Evolutionary conservation across 208 protist genomes (phyloP).

Genomic region (Polymyxa betae): DNA sequence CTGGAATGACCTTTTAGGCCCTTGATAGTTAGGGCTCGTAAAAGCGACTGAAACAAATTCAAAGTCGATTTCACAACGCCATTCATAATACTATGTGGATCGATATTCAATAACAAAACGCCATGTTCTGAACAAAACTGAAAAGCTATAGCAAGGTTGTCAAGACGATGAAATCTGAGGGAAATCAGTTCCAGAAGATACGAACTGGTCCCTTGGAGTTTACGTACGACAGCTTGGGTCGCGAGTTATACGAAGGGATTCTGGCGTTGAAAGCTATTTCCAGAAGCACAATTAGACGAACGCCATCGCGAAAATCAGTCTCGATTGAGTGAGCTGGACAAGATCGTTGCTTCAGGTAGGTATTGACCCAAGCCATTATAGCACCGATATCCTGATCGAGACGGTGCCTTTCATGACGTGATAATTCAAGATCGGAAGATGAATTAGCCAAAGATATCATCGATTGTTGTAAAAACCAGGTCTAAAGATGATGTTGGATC

Average conservation of each 20-base stretch:
- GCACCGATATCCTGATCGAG: constrained; percentile 23
- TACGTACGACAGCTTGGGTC: neutral
- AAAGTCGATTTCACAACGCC: neutral
- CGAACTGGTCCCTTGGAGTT: neutral
- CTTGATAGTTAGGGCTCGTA: constrained; percentile 14
- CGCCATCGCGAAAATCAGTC: constrained; percentile 34
- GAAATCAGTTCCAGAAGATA: neutral
- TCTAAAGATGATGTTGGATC: too few species aligned
- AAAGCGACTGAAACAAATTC: neutral
- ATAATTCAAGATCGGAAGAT: too few species aligned
- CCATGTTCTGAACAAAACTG: constrained; percentile 1
- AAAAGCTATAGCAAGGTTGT: constrained; percentile 32
- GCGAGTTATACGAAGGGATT: neutral
- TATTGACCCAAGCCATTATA: constrained; percentile 47
- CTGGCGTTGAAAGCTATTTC: constrained; percentile 21
- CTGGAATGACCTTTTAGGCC: neutral
- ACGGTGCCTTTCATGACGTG: neutral
- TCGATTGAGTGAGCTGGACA: neutral
- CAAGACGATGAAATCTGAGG: neutral
- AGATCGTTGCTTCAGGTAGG: constrained; percentile 38
- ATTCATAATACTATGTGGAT: neutral
- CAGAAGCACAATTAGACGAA: neutral
- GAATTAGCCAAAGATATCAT: too few species aligned
- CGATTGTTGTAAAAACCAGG: too few species aligned
- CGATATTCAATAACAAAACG: constrained; percentile 11